A percentile compares a stretch with the other conserved stretches of the same genome.
These are phyloP conservation scores for Neophaeococcomyces aloes DNA, from an alignment of 2,329 filamentous ascomycete genomes.

Conservation along the genomic window DNA sequence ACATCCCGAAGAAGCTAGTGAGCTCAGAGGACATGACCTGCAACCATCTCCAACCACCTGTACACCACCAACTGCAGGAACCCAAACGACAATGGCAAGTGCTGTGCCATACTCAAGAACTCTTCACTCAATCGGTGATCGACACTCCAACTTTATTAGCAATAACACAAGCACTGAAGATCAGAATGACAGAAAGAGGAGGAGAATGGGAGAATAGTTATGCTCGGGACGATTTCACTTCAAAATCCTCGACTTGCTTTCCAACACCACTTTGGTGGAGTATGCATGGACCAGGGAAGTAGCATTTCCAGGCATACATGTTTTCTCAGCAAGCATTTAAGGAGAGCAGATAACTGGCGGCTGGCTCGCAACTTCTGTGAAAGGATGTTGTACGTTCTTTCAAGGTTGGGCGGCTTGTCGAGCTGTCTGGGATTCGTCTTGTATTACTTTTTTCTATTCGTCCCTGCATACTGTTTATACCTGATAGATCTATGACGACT, in stretches of 20 bases:
- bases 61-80: constrained; percentile 27
- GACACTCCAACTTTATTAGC: constrained; percentile 30
- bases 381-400: constrained; percentile 1
- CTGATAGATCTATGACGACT: constrained; percentile 6
- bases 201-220: constrained; percentile 10
- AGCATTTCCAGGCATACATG: constrained; percentile 1
- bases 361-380: constrained; percentile 3
- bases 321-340: not conserved
- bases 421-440: constrained; percentile 7
- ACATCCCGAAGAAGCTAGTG: constrained; percentile 26
- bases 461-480: not conserved
- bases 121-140: constrained; percentile 23
- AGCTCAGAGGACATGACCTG: constrained; percentile 9
- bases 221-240: not conserved
- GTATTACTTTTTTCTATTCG: constrained; percentile 5
- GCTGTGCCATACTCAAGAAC: constrained; percentile 14
- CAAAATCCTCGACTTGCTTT: not conserved
- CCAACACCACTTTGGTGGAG: not conserved
- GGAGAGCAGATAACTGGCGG: not conserved
- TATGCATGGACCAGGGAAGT: not conserved
- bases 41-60: constrained; percentile 26
- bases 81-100: constrained; percentile 22
- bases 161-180: constrained; percentile 23
- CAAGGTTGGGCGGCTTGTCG: too few relatives aligned
- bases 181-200: constrained; percentile 5